Evolutionary conservation across 192 early-diverging fungal species (phyloP), one percentile per base, ranked within the genome.

Genomic region (Mortierella claussenii): DNA sequence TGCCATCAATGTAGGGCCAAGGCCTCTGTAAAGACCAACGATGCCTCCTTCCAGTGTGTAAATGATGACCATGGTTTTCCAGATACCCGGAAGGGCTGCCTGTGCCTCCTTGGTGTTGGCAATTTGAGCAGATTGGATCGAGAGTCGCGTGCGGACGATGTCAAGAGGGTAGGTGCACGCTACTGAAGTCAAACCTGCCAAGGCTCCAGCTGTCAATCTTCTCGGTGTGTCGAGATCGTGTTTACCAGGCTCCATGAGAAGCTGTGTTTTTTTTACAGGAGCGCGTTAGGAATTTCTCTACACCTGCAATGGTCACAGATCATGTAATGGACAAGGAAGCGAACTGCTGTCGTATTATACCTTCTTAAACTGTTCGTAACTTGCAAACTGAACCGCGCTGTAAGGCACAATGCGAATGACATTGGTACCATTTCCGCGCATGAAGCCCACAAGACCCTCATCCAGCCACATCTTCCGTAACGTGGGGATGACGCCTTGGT

Each of bases 381-480:
- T 85, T 17, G 92, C 92, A 81, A 94, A 92, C 78, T 94, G 92
- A 9, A 89, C 89, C 1, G 92, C 92, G 69, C 89, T 91, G 68
- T 94, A 94, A 18, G 92, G 92, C 2, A 94, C 85, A 55, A 94
- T 94, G 28, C 92, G 87, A 60, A 92, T 86, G 12, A 94, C 90
- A 50, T 94, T 94, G 50, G 91, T 94, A n/a, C 92, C 92, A 69
- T 94, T 94, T 2, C 92, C 92, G 20, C 89, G 83, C 86, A 94
- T 86, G 60, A 91, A 86, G 0, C 92, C 92, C 27, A 87, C 60
- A 12, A 88, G 57, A 3, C 92, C 92, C 60, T 94, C 92, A 26
- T 93, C 92, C 20, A 69, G 81, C 92, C 92, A 93, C 80, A 93
- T 91, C 78, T 88, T 91, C 13, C 65, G 78, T 66, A 93, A 74